Base-by-base conservation (phyloP, 805 yeast species). In the Blastobotrys robertii region DNA sequence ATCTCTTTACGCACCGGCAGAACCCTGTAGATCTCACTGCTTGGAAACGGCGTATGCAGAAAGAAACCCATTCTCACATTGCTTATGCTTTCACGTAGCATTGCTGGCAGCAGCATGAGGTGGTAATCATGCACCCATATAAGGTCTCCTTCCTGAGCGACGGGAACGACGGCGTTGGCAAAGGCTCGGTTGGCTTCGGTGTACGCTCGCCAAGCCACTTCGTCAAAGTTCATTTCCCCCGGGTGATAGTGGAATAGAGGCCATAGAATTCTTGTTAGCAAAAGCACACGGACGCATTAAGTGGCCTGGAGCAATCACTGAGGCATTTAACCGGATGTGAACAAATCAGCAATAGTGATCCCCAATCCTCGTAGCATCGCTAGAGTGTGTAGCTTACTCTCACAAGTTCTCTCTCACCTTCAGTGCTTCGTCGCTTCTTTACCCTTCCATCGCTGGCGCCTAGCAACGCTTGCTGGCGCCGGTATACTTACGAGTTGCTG, bases 61-160 rank as follows among this genome's bases (percentile, higher is more conserved):
- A 92, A 92, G 67, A 87, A 94, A 1, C 98, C 99, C 32, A 92
- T 68, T 51, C 82, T 76, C 36, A 88, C 79, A 38, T 66, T 60
- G 34, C 46, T 58, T 43, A 86, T 68, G 47, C 73, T 76, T 41
- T 73, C 72, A 43, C 95, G 70, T 42, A 92, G 66, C 82, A 92
- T 76, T 49, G 83, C 84, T 0, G 99, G 99, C 40, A 92, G 71
- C 16, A 92, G 66, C 99, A 92, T 92, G 56, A 92, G 70, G 63
- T 92, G 98, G 64, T 92, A 92, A 64, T 92, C 99, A 62, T 92
- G 98, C 34, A 92, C 90, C 99, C 99, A 92, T 11, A 94, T 81
- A 53, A 87, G 67, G 59, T 92, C 99, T 44, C 83, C 79, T 49
- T 86, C 94, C 28, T 77, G 69, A 33, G 84, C 80, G 53, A 77